phyloP scores from a whole-genome alignment of 73 alveolate species.

The Paraurostyla sp. region DNA sequence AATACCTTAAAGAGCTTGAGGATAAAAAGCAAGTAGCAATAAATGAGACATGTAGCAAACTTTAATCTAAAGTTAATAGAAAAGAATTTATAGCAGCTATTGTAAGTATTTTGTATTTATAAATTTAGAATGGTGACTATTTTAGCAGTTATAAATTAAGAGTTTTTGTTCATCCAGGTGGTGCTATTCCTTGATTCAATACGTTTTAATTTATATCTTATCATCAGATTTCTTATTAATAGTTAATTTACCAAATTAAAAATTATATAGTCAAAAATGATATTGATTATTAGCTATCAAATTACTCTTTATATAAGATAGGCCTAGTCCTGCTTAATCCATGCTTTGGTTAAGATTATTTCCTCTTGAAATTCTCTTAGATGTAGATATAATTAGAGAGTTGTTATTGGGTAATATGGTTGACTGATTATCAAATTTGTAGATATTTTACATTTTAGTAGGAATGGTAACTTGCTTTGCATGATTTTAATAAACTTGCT shows the following conservation, averaged over 20 bases:
- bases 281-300: too few relatives aligned
- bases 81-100: background rate
- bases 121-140: background rate
- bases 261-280: too few relatives aligned
- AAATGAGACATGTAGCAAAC: background rate
- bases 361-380: too few relatives aligned
- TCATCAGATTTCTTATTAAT: too few relatives aligned
- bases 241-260: too few relatives aligned
- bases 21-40: background rate
- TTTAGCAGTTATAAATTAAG: background rate
- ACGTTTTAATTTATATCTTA: too few relatives aligned
- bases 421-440: background rate
- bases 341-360: too few relatives aligned
- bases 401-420: too few relatives aligned
- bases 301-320: too few relatives aligned
- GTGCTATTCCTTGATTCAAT: too few relatives aligned
- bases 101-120: background rate
- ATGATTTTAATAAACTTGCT: background rate
- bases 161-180: background rate
- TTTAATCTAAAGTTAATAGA: background rate
- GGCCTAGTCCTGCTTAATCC: too few relatives aligned
- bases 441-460: background rate
- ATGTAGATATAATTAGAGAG: too few relatives aligned
- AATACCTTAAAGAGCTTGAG: background rate
- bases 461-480: background rate